Conservation (phyloP, 768 basidiomycete genomes). For the Auriscalpium orientale region DNA sequence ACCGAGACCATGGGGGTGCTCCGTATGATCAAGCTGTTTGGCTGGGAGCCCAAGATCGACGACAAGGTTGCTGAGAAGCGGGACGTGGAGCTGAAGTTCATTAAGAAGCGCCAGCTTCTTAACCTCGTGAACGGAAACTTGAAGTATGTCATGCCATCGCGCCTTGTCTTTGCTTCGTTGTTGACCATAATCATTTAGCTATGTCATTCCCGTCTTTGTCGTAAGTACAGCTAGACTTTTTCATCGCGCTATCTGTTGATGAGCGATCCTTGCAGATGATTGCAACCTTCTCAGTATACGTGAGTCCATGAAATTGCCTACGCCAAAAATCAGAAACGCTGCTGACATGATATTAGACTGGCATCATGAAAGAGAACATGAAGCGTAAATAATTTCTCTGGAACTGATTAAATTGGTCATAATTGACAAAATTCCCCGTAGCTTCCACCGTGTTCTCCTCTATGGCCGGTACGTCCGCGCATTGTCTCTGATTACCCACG, state of each 20-base stretch:
- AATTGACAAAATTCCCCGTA: neutral
- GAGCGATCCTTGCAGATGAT: slow-evolving; percentile 9
- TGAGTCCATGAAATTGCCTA: neutral
- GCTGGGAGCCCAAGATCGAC: slow-evolving; percentile 44
- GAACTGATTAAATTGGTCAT: neutral
- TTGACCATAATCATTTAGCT: slow-evolving; percentile 17
- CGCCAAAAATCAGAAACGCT: too few relatives aligned
- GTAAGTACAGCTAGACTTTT: neutral
- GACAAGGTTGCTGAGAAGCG: slow-evolving; percentile 25
- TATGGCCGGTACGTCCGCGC: slow-evolving; percentile 13
- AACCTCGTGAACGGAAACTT: slow-evolving; percentile 25
- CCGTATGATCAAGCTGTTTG: too few relatives aligned
- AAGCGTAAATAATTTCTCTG: neutral
- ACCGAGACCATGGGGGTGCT: slow-evolving; percentile 31
- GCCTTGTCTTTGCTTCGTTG: neutral
- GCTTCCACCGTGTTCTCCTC: slow-evolving; percentile 25
- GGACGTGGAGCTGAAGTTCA: slow-evolving; percentile 30
- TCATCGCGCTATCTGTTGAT: neutral
- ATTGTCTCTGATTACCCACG: neutral
- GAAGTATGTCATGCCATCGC: slow-evolving; percentile 17
- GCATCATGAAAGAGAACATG: slow-evolving; percentile 6
- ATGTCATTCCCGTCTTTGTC: slow-evolving; percentile 30
- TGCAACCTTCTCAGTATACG: neutral
- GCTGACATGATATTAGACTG: slow-evolving; percentile 18
- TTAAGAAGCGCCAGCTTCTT: slow-evolving; percentile 29